phyloP scores from a whole-genome alignment of 805 yeast species.

The Priceomyces medius region DNA sequence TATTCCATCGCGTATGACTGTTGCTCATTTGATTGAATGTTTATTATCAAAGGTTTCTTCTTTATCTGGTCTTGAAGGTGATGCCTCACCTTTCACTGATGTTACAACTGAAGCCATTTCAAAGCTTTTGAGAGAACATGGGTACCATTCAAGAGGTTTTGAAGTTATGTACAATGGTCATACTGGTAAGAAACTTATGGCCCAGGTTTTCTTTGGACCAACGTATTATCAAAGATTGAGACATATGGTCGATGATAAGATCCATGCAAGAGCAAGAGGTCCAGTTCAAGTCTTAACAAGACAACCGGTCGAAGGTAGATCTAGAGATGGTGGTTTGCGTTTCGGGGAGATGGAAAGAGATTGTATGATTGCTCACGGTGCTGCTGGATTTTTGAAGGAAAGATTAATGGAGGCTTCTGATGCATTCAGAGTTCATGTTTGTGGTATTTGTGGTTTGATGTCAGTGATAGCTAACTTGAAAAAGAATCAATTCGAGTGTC shows the following conservation, averaged over 20 bases:
- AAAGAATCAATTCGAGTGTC: conserved; percentile 97
- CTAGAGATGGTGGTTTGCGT: conserved; percentile 98
- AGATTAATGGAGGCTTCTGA: conserved; percentile 98
- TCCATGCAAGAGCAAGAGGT: conserved; percentile 98
- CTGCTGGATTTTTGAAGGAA: conserved; percentile 96
- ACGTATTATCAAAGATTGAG: conserved; percentile 97
- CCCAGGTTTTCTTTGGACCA: conserved; percentile 99
- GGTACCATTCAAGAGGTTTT: conserved; percentile 97
- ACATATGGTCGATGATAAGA: conserved; percentile 99
- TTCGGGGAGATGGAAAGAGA: conserved; percentile 99
- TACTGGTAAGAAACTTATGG: conserved; percentile 96
- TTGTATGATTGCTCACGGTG: conserved; percentile 99
- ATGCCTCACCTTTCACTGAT: conserved; percentile 98
- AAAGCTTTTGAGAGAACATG: conserved; percentile 86
- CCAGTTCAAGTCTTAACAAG: conserved; percentile 97
- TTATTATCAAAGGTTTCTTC: conserved; percentile 92
- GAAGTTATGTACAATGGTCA: conserved; percentile 99
- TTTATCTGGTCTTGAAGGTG: conserved; percentile 95
- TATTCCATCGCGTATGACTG: conserved; percentile 99
- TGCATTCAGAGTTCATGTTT: conserved; percentile 96
- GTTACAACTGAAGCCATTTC: conserved; percentile 98
- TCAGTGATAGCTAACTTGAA: conserved; percentile 95
- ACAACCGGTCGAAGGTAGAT: conserved; percentile 99
- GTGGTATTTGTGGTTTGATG: conserved; percentile 99
- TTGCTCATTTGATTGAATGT: conserved; percentile 98